Evolutionary conservation across 2,329 filamentous ascomycete genomes (phyloP).

Genomic region (Colletotrichum aenigma): DNA sequence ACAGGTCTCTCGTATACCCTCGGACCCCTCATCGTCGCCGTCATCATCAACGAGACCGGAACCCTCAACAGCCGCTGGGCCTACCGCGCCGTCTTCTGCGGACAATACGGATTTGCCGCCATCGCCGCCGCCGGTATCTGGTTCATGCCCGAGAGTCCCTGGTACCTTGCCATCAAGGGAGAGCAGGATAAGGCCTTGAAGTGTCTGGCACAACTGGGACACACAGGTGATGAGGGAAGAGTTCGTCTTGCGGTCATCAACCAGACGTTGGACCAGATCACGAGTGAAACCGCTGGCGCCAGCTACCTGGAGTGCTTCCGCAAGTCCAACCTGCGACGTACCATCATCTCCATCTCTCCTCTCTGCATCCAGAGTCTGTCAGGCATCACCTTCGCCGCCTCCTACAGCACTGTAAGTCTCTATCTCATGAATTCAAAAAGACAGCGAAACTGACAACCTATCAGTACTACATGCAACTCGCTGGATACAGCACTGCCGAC

Average conservation of each 20-base stretch:
- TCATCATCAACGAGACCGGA: constrained; percentile 35
- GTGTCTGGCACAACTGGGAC: constrained; percentile 36
- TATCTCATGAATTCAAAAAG: neutral
- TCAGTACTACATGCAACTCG: constrained; percentile 44
- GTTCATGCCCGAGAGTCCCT: constrained; percentile 48
- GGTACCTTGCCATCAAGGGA: constrained; percentile 40
- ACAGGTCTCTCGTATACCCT: constrained; percentile 26
- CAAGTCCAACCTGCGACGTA: constrained; percentile 40
- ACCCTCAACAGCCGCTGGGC: constrained; percentile 32
- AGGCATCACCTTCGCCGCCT: constrained; percentile 25
- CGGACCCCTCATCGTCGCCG: constrained; percentile 32
- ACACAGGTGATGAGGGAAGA: constrained; percentile 27
- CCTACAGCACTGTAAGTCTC: constrained; percentile 30
- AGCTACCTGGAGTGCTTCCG: constrained; percentile 45
- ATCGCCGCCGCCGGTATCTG: constrained; percentile 32
- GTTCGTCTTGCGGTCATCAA: constrained; percentile 31
- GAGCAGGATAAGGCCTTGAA: constrained; percentile 36
- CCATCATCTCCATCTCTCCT: constrained; percentile 40
- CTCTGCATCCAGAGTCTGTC: constrained; percentile 33
- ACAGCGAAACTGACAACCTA: neutral
- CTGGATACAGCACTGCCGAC: constrained; percentile 38
- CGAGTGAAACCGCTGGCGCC: constrained; percentile 36
- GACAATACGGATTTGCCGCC: constrained; percentile 35
- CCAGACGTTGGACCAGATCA: constrained; percentile 31
- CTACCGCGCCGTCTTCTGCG: constrained; percentile 34